Conservation (phyloP, 2,329 filamentous ascomycete genomes). For the Penicillium sp. region DNA sequence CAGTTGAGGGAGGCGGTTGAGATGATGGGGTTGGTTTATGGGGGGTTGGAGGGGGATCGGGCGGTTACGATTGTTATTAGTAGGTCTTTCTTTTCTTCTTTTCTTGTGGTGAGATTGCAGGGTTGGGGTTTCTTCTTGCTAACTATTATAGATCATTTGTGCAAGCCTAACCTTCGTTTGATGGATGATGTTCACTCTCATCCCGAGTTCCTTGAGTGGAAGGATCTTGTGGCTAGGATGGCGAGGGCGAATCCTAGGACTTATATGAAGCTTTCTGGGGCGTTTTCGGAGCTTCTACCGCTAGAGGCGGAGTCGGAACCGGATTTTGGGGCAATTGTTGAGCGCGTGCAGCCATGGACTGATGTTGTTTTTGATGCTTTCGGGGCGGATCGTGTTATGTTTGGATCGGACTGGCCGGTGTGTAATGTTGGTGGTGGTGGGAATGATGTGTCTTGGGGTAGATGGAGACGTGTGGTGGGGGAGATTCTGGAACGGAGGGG, state of each 20-base stretch:
- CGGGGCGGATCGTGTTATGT: slow-evolving; percentile 73
- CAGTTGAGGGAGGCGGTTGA: slow-evolving; percentile 70
- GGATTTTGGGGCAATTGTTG: slow-evolving; percentile 45
- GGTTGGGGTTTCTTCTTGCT: slow-evolving; percentile 15
- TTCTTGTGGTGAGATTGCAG: neutral
- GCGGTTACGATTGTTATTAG: slow-evolving; percentile 70
- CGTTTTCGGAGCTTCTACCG: slow-evolving; percentile 73
- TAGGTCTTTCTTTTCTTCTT: slow-evolving; percentile 17
- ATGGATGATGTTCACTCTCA: slow-evolving; percentile 40
- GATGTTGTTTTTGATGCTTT: slow-evolving; percentile 71
- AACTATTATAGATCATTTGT: slow-evolving; percentile 69
- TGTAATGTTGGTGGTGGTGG: slow-evolving; percentile 68
- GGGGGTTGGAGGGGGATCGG: slow-evolving; percentile 51
- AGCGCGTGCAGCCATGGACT: slow-evolving; percentile 68
- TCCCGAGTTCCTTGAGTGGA: slow-evolving; percentile 67
- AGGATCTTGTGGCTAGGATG: slow-evolving; percentile 65
- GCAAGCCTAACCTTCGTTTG: slow-evolving; percentile 76
- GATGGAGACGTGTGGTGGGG: slow-evolving; percentile 73
- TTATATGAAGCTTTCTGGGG: slow-evolving; percentile 92
- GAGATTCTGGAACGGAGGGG: slow-evolving; percentile 54
- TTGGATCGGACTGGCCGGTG: slow-evolving; percentile 91
- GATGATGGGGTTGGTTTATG: slow-evolving; percentile 68
- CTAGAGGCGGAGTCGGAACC: slow-evolving; percentile 27
- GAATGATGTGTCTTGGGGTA: slow-evolving; percentile 64
- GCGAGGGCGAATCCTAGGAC: slow-evolving; percentile 59